Conservation (phyloP, 2,329 filamentous ascomycete genomes). For the Monilinia polystroma region DNA sequence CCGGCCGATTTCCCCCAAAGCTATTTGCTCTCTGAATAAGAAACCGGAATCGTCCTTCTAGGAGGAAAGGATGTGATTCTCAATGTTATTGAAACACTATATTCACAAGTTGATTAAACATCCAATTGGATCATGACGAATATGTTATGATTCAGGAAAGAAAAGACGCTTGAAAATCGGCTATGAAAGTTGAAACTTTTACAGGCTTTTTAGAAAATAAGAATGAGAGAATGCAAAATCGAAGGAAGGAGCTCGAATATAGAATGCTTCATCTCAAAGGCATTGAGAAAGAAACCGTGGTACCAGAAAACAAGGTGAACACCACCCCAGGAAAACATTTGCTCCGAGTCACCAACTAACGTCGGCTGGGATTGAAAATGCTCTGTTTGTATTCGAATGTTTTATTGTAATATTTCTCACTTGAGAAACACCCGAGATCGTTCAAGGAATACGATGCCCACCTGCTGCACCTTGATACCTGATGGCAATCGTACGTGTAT, state of each 20-base stretch:
- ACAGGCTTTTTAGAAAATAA: slow-evolving; percentile 6
- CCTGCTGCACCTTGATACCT: not conserved
- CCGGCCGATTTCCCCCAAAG: not conserved
- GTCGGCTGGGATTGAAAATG: not conserved
- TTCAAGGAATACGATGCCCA: not conserved
- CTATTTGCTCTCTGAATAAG: too few relatives aligned
- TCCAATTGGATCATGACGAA: not conserved
- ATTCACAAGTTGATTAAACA: too few relatives aligned
- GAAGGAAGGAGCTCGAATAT: too few relatives aligned
- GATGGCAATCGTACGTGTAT: not conserved
- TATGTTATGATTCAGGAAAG: not conserved
- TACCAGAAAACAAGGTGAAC: too few relatives aligned
- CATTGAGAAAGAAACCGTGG: too few relatives aligned
- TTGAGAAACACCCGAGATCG: not conserved
- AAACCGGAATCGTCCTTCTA: not conserved
- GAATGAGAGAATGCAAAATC: not conserved
- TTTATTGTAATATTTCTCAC: not conserved
- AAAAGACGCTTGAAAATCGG: not conserved
- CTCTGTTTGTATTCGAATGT: not conserved
- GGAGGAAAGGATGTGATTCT: not conserved
- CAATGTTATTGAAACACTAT: not conserved
- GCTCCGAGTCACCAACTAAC: not conserved
- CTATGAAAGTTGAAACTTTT: slow-evolving; percentile 3
- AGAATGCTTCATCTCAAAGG: too few relatives aligned
- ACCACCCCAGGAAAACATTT: too few relatives aligned